Percentiles rank a stretch among this genome's conserved stretches.
Conservation (phyloP, 768 basidiomycete genomes). For the Hericium rajendrae region DNA sequence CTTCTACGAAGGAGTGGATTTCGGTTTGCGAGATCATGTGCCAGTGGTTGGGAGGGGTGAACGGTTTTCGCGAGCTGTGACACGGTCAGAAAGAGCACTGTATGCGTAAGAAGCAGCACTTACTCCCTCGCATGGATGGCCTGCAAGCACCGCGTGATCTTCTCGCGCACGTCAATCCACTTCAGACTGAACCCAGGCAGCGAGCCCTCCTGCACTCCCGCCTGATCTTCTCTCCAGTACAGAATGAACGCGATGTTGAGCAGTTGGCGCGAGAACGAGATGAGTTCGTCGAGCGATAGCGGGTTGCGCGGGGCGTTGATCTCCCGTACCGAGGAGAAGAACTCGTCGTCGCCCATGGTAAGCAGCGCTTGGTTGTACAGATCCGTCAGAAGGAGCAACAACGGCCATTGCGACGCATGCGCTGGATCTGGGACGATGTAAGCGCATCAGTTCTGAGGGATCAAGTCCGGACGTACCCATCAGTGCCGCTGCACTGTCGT, state of each 20-base stretch:
- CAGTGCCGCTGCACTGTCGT: constrained; percentile 30
- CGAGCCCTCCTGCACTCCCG: constrained; percentile 29
- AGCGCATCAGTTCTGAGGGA: neutral
- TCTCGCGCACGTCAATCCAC: constrained; percentile 67
- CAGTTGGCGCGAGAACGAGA: constrained; percentile 63
- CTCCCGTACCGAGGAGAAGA: constrained; percentile 44
- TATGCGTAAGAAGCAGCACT: constrained; percentile 19
- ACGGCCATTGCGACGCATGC: constrained; percentile 44
- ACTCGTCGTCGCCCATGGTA: constrained; percentile 96
- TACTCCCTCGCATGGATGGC: constrained; percentile 87
- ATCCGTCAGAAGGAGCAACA: constrained; percentile 70
- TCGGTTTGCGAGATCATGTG: constrained; percentile 55
- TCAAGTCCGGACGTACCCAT: constrained; percentile 26
- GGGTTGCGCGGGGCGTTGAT: constrained; percentile 49
- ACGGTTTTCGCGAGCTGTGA: constrained; percentile 69
- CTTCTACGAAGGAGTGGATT: constrained; percentile 68
- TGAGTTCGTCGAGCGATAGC: constrained; percentile 72
- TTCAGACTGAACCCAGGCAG: constrained; percentile 33
- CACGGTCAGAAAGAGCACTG: neutral
- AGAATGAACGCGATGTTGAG: constrained; percentile 79
- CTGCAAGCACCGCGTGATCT: constrained; percentile 68
- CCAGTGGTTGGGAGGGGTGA: constrained; percentile 83
- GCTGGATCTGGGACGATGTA: constrained; percentile 29
- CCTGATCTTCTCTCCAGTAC: constrained; percentile 52
- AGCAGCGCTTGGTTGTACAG: constrained; percentile 77